Percentiles rank a stretch among this genome's conserved stretches.
These are phyloP conservation scores for Pichia cephalocereana DNA, from an alignment of 805 yeast genomes.

Conservation along the genomic window DNA sequence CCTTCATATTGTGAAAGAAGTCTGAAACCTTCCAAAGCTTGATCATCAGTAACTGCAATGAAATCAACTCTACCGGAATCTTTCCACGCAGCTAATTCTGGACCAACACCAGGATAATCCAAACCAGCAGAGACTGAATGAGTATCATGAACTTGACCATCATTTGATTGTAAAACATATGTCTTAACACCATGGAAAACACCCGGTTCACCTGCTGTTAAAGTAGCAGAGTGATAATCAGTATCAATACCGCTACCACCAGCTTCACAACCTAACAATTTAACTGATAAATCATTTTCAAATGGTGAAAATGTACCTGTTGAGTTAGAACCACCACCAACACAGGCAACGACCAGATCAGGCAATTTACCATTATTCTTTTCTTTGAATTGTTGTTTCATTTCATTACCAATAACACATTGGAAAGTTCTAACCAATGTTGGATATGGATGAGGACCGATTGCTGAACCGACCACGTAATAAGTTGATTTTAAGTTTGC, in stretches of 20 bases:
- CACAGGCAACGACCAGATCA: conserved; percentile 94
- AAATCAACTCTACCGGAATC: conserved; percentile 87
- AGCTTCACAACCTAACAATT: conserved; percentile 91
- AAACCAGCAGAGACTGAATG: conserved; percentile 98
- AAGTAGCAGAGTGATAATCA: conserved; percentile 84
- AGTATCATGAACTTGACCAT: conserved; percentile 96
- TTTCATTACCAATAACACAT: conserved; percentile 91
- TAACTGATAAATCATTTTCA: conserved; percentile 69
- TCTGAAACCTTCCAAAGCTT: conserved; percentile 87
- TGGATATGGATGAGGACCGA: conserved; percentile 99
- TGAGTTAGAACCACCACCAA: conserved; percentile 98
- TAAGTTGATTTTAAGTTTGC: conserved; percentile 79
- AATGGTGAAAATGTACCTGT: conserved; percentile 95
- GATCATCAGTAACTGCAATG: conserved; percentile 89
- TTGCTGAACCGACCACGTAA: conserved; percentile 95
- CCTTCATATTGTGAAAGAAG: conserved; percentile 90
- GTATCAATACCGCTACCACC: conserved; percentile 97
- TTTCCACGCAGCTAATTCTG: conserved; percentile 94
- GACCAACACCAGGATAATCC: conserved; percentile 99
- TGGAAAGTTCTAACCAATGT: conserved; percentile 97
- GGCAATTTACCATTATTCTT: conserved; percentile 79
- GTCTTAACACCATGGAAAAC: conserved; percentile 98
- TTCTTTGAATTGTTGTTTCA: conserved; percentile 79
- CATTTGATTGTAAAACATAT: conserved; percentile 79
- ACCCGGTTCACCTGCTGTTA: conserved; percentile 93